Percentiles rank a stretch among this genome's conserved stretches.
These are phyloP conservation scores for Arbutus unedo DNA, from an alignment of 148 eudicot species.

Conservation along the genomic window DNA sequence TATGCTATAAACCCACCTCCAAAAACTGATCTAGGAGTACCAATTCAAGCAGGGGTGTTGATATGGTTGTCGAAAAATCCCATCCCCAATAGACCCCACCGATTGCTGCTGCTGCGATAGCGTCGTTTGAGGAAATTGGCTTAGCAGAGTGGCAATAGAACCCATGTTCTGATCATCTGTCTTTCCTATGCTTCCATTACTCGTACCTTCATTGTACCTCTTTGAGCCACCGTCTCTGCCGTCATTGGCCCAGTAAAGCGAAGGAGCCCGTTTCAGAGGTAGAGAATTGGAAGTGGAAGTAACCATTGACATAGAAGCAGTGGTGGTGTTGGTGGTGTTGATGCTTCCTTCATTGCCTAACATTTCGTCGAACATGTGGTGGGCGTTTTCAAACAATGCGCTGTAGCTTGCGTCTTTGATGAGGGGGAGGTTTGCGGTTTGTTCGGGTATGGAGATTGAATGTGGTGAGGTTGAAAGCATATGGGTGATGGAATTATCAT, in stretches of 20 bases:
- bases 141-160: constrained; percentile 29
- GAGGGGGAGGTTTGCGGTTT: not conserved
- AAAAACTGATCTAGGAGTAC: constrained; percentile 30
- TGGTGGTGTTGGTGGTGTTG: not conserved
- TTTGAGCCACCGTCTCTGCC: not conserved
- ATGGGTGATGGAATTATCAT: constrained; percentile 36
- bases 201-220: constrained; percentile 7
- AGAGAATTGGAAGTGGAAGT: not conserved
- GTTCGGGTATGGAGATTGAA: not conserved
- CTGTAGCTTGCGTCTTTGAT: constrained; percentile 15
- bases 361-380: constrained; percentile 37
- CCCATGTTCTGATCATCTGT: constrained; percentile 1
- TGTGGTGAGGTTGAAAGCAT: constrained; percentile 23
- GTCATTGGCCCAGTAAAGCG: constrained; percentile 25
- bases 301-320: not conserved
- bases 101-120: constrained; percentile 19
- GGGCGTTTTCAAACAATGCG: constrained; percentile 32
- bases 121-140: constrained; percentile 30
- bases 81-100: not conserved
- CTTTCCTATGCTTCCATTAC: not conserved
- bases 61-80: constrained; percentile 31
- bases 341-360: not conserved
- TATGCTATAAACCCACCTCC: not conserved
- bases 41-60: constrained; percentile 39
- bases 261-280: constrained; percentile 30